Base-by-base conservation (phyloP, 2,329 filamentous ascomycete species). In the Colletotrichum limetticola region DNA sequence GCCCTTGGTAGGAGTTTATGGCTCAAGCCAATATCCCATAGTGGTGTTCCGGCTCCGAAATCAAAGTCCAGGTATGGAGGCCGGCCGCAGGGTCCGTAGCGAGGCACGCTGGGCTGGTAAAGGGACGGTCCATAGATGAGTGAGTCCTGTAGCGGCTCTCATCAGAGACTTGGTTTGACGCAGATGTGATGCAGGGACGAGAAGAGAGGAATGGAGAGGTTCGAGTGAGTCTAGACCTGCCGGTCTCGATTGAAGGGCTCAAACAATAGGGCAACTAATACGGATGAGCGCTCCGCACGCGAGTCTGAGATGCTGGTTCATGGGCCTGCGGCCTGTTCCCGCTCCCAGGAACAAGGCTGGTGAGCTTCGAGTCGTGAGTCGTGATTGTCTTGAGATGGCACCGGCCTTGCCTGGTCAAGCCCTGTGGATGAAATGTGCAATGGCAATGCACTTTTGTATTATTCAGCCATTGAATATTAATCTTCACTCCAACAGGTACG, bases 161-260 rank as follows among this genome's bases (percentile, higher is more conserved):
- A 46, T 49, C 42, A 42, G 19, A 42, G 37, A 55, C 53, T 49
- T 52, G 63, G 52, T 66, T 71, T 71, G 68, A 71, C 37, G 68
- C 57, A 58, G 59, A 58, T 58, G 59, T 32, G 24, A 63, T 63
- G 65, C 69, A 72, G 65, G 64, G 69, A 68, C 58, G 64, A 37
- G 57, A 35, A 22, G 16, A 30, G 53, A 37, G 37, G 61, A 66
- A 58, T 66, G 61, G 37, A 28, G 59, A 42, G 46, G 64, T 22
- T 65, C 32, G 28, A 46, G 22, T 32, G 37, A 70, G 60, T 52
- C 61, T 32, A 59, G 60, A 30, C 49, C 32, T 11, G 46, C 22
- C 22, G 5, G 12, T n/a, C 32, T 28, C 19, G 19, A 22, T 35
- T 28, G 60, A 32, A 24, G 35, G 61, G 26, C 26, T 30, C 46